Conservation (phyloP, 2,329 filamentous ascomycete genomes). For the Helminthosporium solani region DNA sequence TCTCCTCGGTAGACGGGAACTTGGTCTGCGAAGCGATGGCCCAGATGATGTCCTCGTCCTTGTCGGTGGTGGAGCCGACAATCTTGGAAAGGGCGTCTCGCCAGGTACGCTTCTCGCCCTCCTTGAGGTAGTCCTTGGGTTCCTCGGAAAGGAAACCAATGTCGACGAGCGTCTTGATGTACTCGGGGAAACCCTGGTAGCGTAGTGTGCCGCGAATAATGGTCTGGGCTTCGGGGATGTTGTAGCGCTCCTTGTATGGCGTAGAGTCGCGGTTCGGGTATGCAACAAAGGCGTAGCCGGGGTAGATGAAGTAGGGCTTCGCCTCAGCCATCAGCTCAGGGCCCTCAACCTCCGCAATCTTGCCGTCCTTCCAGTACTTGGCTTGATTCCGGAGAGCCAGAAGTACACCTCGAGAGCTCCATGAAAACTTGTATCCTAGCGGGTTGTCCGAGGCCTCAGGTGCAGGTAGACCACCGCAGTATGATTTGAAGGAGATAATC, state of each 20-base stretch:
- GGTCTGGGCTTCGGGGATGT: constrained; percentile 87
- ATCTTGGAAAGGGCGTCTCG: constrained; percentile 81
- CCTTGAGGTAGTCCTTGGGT: constrained; percentile 63
- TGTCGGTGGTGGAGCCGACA: constrained; percentile 65
- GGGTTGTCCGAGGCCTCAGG: constrained; percentile 81
- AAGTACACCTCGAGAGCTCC: constrained; percentile 76
- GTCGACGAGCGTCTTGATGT: constrained; percentile 83
- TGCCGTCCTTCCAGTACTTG: constrained; percentile 77
- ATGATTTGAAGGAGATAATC: constrained; percentile 77
- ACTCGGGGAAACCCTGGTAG: constrained; percentile 87
- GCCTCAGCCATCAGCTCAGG: constrained; percentile 80
- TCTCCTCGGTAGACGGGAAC: constrained; percentile 69
- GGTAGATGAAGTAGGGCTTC: constrained; percentile 89
- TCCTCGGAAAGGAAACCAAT: constrained; percentile 83
- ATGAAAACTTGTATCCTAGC: constrained; percentile 88
- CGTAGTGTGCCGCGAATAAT: constrained; percentile 81
- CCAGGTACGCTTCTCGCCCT: constrained; percentile 66
- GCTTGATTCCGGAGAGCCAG: constrained; percentile 85
- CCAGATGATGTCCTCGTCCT: constrained; percentile 68
- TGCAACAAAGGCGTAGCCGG: constrained; percentile 83
- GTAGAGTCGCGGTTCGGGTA: constrained; percentile 94
- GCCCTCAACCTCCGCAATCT: constrained; percentile 59
- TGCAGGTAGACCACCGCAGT: constrained; percentile 59
- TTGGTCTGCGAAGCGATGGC: constrained; percentile 74
- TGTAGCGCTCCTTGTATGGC: constrained; percentile 82